Conservation (phyloP, 2,329 filamentous ascomycete species). For the Pleurostoma richardsiae region DNA sequence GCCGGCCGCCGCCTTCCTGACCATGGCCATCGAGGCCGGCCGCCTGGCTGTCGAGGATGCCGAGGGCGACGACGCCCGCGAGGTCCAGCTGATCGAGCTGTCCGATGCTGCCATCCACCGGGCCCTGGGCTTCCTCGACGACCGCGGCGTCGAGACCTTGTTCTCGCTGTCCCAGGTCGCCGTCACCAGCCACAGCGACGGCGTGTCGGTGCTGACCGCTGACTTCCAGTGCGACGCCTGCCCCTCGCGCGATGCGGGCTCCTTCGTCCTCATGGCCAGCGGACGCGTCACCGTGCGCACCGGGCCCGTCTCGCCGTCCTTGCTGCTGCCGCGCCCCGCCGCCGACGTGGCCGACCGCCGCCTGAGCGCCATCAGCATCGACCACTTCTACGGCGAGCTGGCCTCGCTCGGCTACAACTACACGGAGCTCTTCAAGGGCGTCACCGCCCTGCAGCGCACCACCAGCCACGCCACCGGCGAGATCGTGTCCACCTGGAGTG, state of each 20-base stretch:
- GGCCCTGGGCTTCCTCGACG: neutral
- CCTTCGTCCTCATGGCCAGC: neutral
- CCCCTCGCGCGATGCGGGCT: neutral
- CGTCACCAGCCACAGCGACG: neutral
- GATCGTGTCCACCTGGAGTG: neutral
- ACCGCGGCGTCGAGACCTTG: neutral
- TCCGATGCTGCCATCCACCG: constrained; percentile 1
- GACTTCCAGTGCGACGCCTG: neutral
- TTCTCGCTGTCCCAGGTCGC: neutral
- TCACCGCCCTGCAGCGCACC: neutral
- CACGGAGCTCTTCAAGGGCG: neutral
- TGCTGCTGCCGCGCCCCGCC: neutral
- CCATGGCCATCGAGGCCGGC: constrained; percentile 1
- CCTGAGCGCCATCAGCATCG: neutral
- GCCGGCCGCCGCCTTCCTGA: neutral
- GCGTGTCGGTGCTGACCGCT: neutral
- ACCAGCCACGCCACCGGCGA: neutral
- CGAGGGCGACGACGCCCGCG: neutral
- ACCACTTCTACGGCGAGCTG: neutral
- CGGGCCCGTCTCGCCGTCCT: no score
- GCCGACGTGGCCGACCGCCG: neutral
- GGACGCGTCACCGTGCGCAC: neutral
- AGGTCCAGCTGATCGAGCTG: neutral
- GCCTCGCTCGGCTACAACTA: neutral
- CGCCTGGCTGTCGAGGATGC: neutral